A percentile compares a stretch with the other conserved stretches of the same genome.
phyloP scores from a whole-genome alignment of 2,329 filamentous ascomycete genomes.

The Calonectria crousiana region DNA sequence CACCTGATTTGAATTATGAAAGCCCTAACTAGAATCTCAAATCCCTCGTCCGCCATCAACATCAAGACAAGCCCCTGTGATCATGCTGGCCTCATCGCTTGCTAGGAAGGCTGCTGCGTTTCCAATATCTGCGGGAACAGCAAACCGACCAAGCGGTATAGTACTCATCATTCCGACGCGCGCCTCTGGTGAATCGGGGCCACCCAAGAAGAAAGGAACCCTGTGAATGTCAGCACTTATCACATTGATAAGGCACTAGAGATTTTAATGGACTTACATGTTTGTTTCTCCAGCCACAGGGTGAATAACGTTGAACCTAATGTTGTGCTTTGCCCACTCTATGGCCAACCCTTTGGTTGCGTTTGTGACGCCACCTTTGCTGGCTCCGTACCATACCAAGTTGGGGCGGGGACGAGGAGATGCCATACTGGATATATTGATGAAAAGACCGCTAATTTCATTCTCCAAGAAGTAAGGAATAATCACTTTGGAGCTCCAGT shows the following conservation, averaged over 20 bases:
- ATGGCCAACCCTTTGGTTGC: conserved; percentile 17
- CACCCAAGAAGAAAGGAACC: conserved; percentile 13
- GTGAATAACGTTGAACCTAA: conserved; percentile 18
- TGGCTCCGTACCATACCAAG: conserved; percentile 15
- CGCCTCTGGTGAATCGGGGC: conserved; percentile 1
- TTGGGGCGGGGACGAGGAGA: background rate
- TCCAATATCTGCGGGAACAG: conserved; percentile 12
- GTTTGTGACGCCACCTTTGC: conserved; percentile 17
- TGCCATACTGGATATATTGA: conserved; percentile 21
- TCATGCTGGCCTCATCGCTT: conserved; percentile 17
- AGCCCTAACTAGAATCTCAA: background rate
- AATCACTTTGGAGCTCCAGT: conserved; percentile 11
- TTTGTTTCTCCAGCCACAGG: conserved; percentile 19
- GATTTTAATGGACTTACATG: background rate
- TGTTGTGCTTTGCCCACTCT: conserved; percentile 18
- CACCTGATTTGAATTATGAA: background rate
- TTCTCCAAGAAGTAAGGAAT: conserved; percentile 9
- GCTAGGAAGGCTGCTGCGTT: conserved; percentile 8
- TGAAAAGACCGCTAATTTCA: background rate
- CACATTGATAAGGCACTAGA: background rate
- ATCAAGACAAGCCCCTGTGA: conserved; percentile 11
- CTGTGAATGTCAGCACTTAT: background rate
- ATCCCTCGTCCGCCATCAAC: conserved; percentile 11
- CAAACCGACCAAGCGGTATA: conserved; percentile 6
- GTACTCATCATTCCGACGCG: conserved; percentile 11